Base-by-base conservation (phyloP, 2,329 filamentous ascomycete species). In the Byssoonygena ceratinophila region DNA sequence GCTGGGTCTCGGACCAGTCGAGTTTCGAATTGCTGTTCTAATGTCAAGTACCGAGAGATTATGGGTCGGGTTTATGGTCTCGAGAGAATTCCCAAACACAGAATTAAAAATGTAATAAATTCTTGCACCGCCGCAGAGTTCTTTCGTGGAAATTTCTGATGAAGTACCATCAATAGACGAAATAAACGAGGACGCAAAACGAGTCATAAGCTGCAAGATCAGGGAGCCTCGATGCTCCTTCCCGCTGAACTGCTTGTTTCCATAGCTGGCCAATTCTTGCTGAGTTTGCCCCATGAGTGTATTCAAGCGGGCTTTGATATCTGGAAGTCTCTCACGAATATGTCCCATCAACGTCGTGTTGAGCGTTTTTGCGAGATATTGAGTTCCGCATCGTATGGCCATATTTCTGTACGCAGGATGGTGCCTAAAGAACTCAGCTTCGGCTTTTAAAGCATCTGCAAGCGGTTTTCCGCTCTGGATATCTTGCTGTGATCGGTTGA, bases 71-170 rank as follows among this genome's bases (percentile, higher is more conserved):
- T 98, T 91, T 60, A 98, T 95, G 20, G 89, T 86, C 68, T 98
- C 92, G 47, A 98, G 76, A 18, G 91, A 94, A 70, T 91, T 96
- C 54, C 92, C 92, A 69, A 97, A 98, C 40, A 97, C 91, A 4
- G 90, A 95, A 73, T 97, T 97, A 78, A 96, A 97, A 60, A 97
- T 96, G 72, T 97, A 96, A 74, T 97, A 97, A 64, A 97, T 96
- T 55, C 91, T 82, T 44, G 90, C 90, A 65, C 90, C 90, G 64
- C 90, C 90, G 63, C 90, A 95, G 9, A 97, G 81, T 71, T 97
- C 92, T 71, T 98, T 97, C 34, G 92, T 98, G 16, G 92, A 97
- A 57, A 98, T 98, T 66, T 98, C 91, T 12, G 90, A 95, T 4
- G 91, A 97, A 6, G 92, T 98, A 75, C 92, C 92, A 66, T 98